Conservation (phyloP, 164 flowering plant species). For the Macadamia integrifolia region DNA sequence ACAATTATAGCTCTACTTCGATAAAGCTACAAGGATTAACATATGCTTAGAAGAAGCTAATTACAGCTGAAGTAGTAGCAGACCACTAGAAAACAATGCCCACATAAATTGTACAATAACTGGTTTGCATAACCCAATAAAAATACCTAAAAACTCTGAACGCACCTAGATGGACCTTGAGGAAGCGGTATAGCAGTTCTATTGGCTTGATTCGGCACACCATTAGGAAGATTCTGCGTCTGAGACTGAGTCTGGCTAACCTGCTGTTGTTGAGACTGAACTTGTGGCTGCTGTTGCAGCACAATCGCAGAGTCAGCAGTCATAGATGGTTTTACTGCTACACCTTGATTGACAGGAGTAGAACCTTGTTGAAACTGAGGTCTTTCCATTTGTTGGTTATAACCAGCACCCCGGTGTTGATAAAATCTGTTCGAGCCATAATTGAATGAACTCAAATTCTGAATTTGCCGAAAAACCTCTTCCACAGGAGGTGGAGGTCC, state of each 20-base stretch:
- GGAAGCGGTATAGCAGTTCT: slow-evolving; percentile 66
- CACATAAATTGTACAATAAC: slow-evolving; percentile 17
- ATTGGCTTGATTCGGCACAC: slow-evolving; percentile 54
- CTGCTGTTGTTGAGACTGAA: slow-evolving; percentile 50
- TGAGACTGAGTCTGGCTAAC: slow-evolving; percentile 53
- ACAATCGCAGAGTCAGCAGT: slow-evolving; percentile 44
- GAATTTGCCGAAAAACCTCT: slow-evolving; percentile 97
- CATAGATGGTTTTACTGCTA: slow-evolving; percentile 38
- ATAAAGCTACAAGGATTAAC: slow-evolving; percentile 7
- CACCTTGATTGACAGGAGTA: slow-evolving; percentile 40
- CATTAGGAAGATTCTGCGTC: slow-evolving; percentile 47
- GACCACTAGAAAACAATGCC: slow-evolving; percentile 19
- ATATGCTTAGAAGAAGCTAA: slow-evolving; percentile 16
- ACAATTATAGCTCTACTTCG: background rate
- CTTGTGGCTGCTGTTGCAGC: slow-evolving; percentile 47
- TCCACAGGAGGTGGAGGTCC: slow-evolving; percentile 97
- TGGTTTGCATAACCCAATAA: slow-evolving; percentile 32
- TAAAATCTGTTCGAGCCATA: slow-evolving; percentile 66
- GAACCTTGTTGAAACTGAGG: slow-evolving; percentile 50
- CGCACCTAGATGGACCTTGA: slow-evolving; percentile 97
- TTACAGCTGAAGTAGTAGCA: slow-evolving; percentile 29
- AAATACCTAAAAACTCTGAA: slow-evolving; percentile 57
- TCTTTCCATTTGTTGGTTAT: slow-evolving; percentile 61
- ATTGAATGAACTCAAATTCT: slow-evolving; percentile 62
- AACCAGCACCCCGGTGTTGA: slow-evolving; percentile 51